Percentiles rank a stretch among this genome's conserved stretches.
Evolutionary conservation across 257 asterid genomes (phyloP).

Genomic region (Euphrasia confusa): DNA sequence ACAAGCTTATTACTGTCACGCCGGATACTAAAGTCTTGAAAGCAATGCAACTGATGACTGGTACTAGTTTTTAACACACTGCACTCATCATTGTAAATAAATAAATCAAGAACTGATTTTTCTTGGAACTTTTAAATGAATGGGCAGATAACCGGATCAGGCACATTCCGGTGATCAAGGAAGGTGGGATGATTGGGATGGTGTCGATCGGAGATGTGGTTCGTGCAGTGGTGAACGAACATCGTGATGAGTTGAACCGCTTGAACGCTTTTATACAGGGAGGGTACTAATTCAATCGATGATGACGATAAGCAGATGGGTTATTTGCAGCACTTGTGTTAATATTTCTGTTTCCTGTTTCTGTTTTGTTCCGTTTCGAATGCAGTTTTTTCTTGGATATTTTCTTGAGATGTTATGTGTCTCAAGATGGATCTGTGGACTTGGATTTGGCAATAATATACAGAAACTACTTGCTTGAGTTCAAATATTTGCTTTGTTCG

Average conservation of each 20-base stretch:
- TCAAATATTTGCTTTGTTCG: no score
- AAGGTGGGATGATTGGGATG: conserved; percentile 85
- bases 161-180: conserved; percentile 87
- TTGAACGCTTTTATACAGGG: conserved; percentile 87
- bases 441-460: background rate
- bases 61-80: conserved; percentile 28
- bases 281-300: conserved; percentile 57
- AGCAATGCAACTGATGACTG: conserved; percentile 95
- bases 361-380: background rate
- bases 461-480: conserved; percentile 5
- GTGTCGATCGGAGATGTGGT: conserved; percentile 98
- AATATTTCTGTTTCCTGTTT: background rate
- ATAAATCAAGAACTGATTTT: background rate
- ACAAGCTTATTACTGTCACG: conserved; percentile 82
- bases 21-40: conserved; percentile 82
- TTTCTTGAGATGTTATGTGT: conserved; percentile 4
- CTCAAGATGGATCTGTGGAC: background rate
- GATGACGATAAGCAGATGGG: conserved; percentile 31
- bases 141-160: conserved; percentile 81
- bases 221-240: conserved; percentile 94
- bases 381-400: background rate
- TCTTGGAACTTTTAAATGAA: background rate
- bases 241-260: conserved; percentile 80
- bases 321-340: background rate
- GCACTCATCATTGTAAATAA: background rate